Evolutionary conservation across 495 filamentous ascomycete genomes (phyloP), one percentile per base, ranked within the genome.

Genomic region (Bombardia bombarda): DNA sequence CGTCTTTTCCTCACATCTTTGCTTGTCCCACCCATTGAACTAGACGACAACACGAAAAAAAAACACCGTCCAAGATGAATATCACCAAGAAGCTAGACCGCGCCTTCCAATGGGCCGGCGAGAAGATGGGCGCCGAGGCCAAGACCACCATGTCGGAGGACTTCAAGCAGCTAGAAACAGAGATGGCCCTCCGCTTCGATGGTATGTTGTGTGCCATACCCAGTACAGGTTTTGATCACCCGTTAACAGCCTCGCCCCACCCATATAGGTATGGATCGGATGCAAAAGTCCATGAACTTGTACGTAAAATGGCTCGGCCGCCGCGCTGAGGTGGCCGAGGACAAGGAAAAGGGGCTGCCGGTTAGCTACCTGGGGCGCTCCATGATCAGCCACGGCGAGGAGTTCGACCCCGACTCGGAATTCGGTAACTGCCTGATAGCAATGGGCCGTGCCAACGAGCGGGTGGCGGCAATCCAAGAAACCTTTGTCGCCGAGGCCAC

Each of bases 71-170:
- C 50, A 70, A 41, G 25, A 94, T 95, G 89, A 87, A 90, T 66
- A 82, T 95, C 70, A 90, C 89, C 68, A 90, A 93, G 75, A 95
- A 94, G 63, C 78, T 97, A 58, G 92, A 87, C 65, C 84, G 93
- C 47, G 82, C 96, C 70, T 94, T 92, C 74, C 92, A 98, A 83
- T 98, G 90, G 90, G 88, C 88, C 9, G 87, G 87, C 42, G 92
- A 98, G 70, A 82, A 88, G 67, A 96, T 98, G 88, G 92, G 92
- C 52, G 80, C 80, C 37, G 92, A 97, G 65, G 77, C 78, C 57
- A 95, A 90, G 68, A 96, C 90, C 10, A 82, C 70, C 57, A 79
- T 87, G 39, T 84, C 88, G 0, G 89, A 98, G 39, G 85, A 97
- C 49, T 97, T 98, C 77, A 95, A 89, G 68, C 77, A 80, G 42